Evolutionary conservation across 768 basidiomycete genomes (phyloP), one percentile per base, ranked within the genome.

Genomic region (Serendipita sp.): DNA sequence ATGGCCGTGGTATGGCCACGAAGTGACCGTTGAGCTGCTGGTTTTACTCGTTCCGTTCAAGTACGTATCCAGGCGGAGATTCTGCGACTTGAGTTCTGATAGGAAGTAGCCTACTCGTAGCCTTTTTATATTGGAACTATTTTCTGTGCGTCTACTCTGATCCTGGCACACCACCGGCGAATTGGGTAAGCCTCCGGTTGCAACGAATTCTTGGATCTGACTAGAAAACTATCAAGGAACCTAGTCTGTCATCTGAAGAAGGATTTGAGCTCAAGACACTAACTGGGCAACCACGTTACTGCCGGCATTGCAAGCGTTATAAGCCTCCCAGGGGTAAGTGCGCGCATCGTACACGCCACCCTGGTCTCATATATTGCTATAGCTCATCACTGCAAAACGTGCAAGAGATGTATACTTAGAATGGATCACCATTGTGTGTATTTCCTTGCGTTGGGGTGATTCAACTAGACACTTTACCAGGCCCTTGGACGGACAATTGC

Each of bases 401-500:
- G 96, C 71, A 84, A 84, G 70, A 81, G 81, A 82, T 91, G 71
- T 65, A 83, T 75, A 2, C 64, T 65, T 30, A 64, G 33, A 22
- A 48, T 48, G 45, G 45, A 48, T 30, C 24, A 26, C 3, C 53
- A 17, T 56, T 62, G 34, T 60, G 28, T 14, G 42, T 28, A 51
- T n/a, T 30, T 26, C 48, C 11, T 61, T 48, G 45, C 42, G 16
- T 33, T 38, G 24, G 2, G 51, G n/a, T 30, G 14, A 26, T 28
- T 61, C 20, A 20, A 16, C 30, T 50, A 42, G 20, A 48, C 44
- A 30, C n/a, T n/a, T 30, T 7, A 5, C n/a, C n/a, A 48, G 91
- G 90, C 70, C 90, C 90, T 4, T 94, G 90, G 91, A 82, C 92
- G 33, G 86, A 91, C 72, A 97, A 93, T 68, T 95, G 94, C 69